Evolutionary conservation across 257 asterid species (phyloP), one percentile per base, ranked within the genome.

Genomic region (Solanum piurae): DNA sequence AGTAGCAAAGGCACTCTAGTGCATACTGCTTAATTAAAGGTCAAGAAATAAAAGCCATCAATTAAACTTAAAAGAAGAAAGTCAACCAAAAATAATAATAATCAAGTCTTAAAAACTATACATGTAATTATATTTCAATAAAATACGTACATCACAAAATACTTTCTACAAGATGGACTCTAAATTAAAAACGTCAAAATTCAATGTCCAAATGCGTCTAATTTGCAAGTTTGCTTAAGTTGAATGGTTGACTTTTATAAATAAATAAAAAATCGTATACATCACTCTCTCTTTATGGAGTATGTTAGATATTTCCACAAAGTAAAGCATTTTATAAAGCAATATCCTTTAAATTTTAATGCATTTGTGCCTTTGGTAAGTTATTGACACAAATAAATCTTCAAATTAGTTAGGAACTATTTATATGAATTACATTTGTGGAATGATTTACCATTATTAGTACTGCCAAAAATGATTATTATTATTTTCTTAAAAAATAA

Each of bases 161-260:
- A 68, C 90, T n/a, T 74, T 34, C 4, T 36, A 44, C 25, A 11
- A 77, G n/a, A n/a, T n/a, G 14, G 23, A 42, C 36, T 37, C 21
- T 6, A 5, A 27, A 52, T 7, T 4, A 18, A 58, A 71, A 58
- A 33, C 49, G 89, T 90, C 90, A 73, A 89, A 25, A 84, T 29
- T 69, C 85, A 89, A 79, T 88, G 49, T 88, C 34, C 72, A 64
- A 60, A 52, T 34, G 86, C 88, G 89, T 89, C 84, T 69, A 18
- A 7, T 46, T 49, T 49, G 60, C 60, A 49, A 49, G 60, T 49
- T 87, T 76, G 79, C 82, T 83, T 88, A 42, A 86, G 46, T n/a
- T 79, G 25, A 79, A 79, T 44, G 27, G 86, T 89, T 91, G 89
- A 89, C 89, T 90, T 87, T 72, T 52, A 44, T 44, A 25, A 13